phyloP scores from a whole-genome alignment of 805 yeast genomes.

The Candida yuanshanica region DNA sequence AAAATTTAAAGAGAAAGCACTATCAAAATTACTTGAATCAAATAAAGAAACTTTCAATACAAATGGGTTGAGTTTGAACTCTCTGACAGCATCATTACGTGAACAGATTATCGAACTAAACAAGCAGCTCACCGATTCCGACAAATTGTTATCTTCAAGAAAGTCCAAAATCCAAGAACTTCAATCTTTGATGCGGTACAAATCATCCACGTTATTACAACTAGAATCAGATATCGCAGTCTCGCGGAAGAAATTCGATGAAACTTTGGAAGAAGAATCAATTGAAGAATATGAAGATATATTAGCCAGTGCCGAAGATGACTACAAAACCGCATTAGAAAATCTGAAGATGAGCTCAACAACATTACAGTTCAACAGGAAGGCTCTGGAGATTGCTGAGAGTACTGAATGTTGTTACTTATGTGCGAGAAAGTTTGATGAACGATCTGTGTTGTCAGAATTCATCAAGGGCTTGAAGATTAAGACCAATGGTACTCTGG shows the following conservation, averaged over 20 bases:
- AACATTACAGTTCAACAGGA: slow-evolving; percentile 60
- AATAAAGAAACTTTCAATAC: slow-evolving; percentile 21
- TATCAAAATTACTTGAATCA: slow-evolving; percentile 25
- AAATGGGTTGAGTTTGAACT: slow-evolving; percentile 12
- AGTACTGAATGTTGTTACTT: slow-evolving; percentile 56
- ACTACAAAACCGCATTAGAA: slow-evolving; percentile 54
- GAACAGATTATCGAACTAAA: slow-evolving; percentile 5
- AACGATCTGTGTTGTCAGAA: slow-evolving; percentile 21
- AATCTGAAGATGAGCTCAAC: slow-evolving; percentile 65
- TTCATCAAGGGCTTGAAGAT: slow-evolving; percentile 26
- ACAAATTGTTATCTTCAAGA: slow-evolving; percentile 6
- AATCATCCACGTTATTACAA: slow-evolving; percentile 3
- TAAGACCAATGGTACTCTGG: slow-evolving; percentile 27
- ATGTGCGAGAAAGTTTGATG: slow-evolving; percentile 64
- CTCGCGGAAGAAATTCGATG: slow-evolving; percentile 10
- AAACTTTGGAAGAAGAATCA: slow-evolving; percentile 28
- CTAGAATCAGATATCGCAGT: slow-evolving; percentile 6
- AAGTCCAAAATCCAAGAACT: slow-evolving; percentile 18
- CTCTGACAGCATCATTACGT: slow-evolving; percentile 12
- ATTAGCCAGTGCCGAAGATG: slow-evolving; percentile 53
- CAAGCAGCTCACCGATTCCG: not conserved
- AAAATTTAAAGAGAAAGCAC: slow-evolving; percentile 25
- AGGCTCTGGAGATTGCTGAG: slow-evolving; percentile 62
- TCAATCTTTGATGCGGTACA: slow-evolving; percentile 15
- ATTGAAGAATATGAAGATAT: slow-evolving; percentile 46